These are phyloP conservation scores for Margaritispora aquatica DNA, from an alignment of 495 filamentous ascomycete genomes.

Conservation along the genomic window DNA sequence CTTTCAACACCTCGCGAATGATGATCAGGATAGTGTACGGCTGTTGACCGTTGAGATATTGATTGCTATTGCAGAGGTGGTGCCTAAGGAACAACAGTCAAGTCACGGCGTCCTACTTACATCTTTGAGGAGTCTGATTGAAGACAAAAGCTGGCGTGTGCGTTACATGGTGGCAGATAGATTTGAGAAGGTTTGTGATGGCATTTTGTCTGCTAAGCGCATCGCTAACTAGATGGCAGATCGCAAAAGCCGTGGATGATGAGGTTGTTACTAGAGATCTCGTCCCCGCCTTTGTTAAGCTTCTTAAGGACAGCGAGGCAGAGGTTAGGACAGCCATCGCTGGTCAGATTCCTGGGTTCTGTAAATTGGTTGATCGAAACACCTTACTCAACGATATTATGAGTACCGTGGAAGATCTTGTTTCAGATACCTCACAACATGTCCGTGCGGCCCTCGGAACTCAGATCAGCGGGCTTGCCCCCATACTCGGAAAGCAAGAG, in stretches of 20 bases:
- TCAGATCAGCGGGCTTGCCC: constrained; percentile 94
- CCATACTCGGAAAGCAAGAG: constrained; percentile 97
- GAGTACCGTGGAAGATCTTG: constrained; percentile 91
- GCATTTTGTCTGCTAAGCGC: neutral
- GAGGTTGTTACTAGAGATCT: constrained; percentile 92
- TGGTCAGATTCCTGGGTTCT: constrained; percentile 97
- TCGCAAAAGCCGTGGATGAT: constrained; percentile 96
- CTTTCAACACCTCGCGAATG: constrained; percentile 90
- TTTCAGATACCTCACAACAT: constrained; percentile 93
- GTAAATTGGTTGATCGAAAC: constrained; percentile 74
- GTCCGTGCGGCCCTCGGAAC: constrained; percentile 92
- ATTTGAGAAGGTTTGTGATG: constrained; percentile 77
- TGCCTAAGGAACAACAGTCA: constrained; percentile 94
- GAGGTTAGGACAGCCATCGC: constrained; percentile 97
- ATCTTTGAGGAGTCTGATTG: constrained; percentile 84
- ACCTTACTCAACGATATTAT: constrained; percentile 94
- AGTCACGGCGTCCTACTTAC: constrained; percentile 91
- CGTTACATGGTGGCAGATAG: constrained; percentile 98
- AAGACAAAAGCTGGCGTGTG: constrained; percentile 98
- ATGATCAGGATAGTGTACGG: constrained; percentile 96
- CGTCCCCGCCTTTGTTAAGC: constrained; percentile 93
- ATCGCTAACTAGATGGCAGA: constrained; percentile 42
- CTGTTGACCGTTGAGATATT: constrained; percentile 94
- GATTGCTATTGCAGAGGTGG: constrained; percentile 92
- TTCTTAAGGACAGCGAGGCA: constrained; percentile 94